Evolutionary conservation across 768 basidiomycete species (phyloP).

Genomic region (Ramaria sp.): DNA sequence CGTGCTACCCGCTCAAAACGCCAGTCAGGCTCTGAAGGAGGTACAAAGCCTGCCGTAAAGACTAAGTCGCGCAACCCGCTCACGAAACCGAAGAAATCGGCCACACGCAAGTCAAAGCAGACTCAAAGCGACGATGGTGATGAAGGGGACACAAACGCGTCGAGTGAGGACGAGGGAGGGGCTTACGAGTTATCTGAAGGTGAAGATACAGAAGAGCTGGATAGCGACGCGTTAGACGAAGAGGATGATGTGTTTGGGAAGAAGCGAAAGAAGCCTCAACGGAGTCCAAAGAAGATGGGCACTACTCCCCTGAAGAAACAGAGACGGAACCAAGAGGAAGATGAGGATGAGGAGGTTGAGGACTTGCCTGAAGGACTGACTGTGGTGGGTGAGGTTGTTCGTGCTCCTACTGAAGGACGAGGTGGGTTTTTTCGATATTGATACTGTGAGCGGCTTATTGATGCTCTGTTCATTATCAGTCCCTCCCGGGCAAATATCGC

Average conservation of each 20-base stretch:
- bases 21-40: not conserved
- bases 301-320: constrained; percentile 15
- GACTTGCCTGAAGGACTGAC: constrained; percentile 55
- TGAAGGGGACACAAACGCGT: not conserved
- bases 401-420: constrained; percentile 76
- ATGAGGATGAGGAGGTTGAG: constrained; percentile 29
- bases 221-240: constrained; percentile 28
- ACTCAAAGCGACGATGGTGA: not conserved
- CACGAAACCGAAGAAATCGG: not conserved
- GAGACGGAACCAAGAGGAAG: constrained; percentile 18
- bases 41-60: not conserved
- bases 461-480: constrained; percentile 30
- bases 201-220: constrained; percentile 15
- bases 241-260: constrained; percentile 14
- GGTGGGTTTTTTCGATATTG: constrained; percentile 33
- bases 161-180: not conserved
- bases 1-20: not conserved
- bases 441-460: not conserved
- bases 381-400: constrained; percentile 64
- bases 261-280: constrained; percentile 1
- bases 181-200: not conserved
- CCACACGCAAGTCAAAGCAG: not conserved
- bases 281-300: constrained; percentile 13
- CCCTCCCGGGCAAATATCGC: constrained; percentile 75
- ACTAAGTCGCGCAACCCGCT: not conserved